Evolutionary conservation across 805 yeast genomes (phyloP).

Genomic region (Kazachstania taianensis): DNA sequence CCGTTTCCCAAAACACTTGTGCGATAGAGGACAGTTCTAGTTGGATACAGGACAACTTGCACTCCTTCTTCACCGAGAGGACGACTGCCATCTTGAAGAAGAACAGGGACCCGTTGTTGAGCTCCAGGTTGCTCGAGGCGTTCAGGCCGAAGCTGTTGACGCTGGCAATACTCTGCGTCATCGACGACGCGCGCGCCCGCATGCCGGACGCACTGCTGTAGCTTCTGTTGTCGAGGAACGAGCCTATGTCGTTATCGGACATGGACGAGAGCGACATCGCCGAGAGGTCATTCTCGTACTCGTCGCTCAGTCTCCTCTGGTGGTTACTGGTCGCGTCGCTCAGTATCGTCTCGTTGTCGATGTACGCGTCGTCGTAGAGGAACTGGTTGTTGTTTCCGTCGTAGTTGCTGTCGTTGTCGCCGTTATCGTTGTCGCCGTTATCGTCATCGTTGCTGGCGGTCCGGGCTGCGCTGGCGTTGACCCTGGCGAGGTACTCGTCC

Average conservation of each 20-base stretch:
- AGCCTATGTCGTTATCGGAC: background rate
- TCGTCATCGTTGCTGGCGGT: slow-evolving; percentile 7
- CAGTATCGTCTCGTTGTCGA: background rate
- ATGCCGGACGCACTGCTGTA: too few relatives aligned
- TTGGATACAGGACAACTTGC: slow-evolving; percentile 1
- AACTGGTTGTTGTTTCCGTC: slow-evolving; percentile 7
- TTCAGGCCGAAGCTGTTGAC: background rate
- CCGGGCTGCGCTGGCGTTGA: slow-evolving; percentile 7
- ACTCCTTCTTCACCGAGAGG: slow-evolving; percentile 3
- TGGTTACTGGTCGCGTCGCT: background rate
- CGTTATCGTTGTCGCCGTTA: slow-evolving; percentile 3
- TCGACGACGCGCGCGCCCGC: background rate
- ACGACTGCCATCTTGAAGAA: slow-evolving; percentile 6
- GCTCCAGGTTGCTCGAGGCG: background rate
- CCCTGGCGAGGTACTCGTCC: slow-evolving; percentile 22
- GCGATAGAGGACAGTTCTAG: slow-evolving; percentile 44
- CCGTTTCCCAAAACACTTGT: slow-evolving; percentile 44
- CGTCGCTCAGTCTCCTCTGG: background rate
- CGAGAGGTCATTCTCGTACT: background rate
- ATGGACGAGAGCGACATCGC: background rate
- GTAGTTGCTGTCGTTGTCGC: background rate
- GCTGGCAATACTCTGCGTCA: background rate
- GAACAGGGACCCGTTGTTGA: slow-evolving; percentile 15
- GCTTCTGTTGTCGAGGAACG: background rate
- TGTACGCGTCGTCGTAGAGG: slow-evolving; percentile 1